Evolutionary conservation across 208 protist species (phyloP).

Genomic region (Leishmania martiniquensis): DNA sequence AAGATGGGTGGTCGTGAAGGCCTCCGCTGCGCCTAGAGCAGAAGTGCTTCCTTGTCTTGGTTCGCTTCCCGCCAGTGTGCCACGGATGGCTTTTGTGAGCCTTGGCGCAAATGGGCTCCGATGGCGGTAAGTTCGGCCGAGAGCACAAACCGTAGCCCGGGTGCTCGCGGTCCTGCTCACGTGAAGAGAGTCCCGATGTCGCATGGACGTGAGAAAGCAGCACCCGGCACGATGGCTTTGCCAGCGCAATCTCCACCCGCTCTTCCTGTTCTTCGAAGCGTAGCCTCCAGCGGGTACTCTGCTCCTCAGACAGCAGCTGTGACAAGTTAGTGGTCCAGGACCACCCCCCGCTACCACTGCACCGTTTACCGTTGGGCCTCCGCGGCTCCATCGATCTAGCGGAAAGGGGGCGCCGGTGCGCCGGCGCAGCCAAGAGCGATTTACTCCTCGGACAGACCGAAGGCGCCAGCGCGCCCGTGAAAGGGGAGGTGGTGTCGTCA

Average conservation of each 20-base stretch:
- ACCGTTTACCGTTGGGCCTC: not conserved
- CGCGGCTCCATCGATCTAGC: not conserved
- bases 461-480: not conserved
- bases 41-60: not conserved
- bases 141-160: not conserved
- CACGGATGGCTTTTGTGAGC: not conserved
- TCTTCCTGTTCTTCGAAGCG: conserved; percentile 23
- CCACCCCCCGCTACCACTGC: not conserved
- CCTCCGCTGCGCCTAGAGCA: not conserved
- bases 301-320: conserved; percentile 20
- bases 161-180: not conserved
- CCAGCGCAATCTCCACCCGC: conserved; percentile 23
- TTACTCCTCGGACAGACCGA: not conserved
- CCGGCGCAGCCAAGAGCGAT: not conserved
- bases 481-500: not conserved
- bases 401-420: not conserved
- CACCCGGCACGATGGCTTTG: not conserved
- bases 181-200: not conserved
- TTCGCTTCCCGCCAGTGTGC: not conserved
- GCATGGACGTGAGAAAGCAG: not conserved
- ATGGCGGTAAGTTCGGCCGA: not conserved
- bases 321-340: not conserved
- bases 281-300: conserved; percentile 22
- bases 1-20: not conserved
- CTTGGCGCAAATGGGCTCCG: not conserved